A percentile compares a stretch with the other conserved stretches of the same genome.
These are phyloP conservation scores for Fagus sylvatica DNA, from an alignment of 306 rosid genomes.

Conservation along the genomic window DNA sequence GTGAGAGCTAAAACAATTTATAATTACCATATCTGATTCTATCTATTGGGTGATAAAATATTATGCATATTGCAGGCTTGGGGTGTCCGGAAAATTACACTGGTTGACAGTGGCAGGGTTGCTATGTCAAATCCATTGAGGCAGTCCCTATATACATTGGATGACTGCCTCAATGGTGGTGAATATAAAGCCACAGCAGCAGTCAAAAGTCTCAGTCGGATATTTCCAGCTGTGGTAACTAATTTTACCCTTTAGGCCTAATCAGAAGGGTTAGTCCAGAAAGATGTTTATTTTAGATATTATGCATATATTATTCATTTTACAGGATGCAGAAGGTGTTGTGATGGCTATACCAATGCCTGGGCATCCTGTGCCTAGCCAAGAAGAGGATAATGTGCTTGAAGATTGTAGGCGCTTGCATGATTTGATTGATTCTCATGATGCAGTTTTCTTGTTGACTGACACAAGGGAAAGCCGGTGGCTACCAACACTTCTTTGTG, in stretches of 20 bases:
- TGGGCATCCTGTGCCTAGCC: constrained; percentile 80
- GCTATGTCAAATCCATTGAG: constrained; percentile 98
- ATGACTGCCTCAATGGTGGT: constrained; percentile 93
- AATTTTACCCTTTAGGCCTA: constrained; percentile 16
- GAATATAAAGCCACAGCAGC: constrained; percentile 84
- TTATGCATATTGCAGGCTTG: constrained; percentile 67
- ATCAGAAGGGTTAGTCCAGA: constrained; percentile 6
- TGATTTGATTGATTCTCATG: constrained; percentile 78
- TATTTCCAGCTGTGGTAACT: constrained; percentile 93
- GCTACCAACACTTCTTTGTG: constrained; percentile 95
- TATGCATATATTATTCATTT: constrained; percentile 14
- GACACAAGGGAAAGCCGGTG: constrained; percentile 99
- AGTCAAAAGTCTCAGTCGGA: constrained; percentile 71
- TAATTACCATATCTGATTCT: constrained; percentile 10
- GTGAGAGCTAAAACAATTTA: constrained; percentile 48
- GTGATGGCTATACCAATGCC: constrained; percentile 98
- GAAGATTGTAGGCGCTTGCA: constrained; percentile 68
- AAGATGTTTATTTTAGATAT: constrained; percentile 15
- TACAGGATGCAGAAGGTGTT: constrained; percentile 89
- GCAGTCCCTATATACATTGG: constrained; percentile 92
- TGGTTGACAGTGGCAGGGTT: constrained; percentile 86
- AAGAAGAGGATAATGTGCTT: constrained; percentile 62
- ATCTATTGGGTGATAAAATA: constrained; percentile 17
- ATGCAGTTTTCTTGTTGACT: constrained; percentile 84
- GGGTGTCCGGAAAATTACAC: constrained; percentile 90